These are phyloP conservation scores for Inga laurina DNA, from an alignment of 306 rosid genomes.

Conservation along the genomic window DNA sequence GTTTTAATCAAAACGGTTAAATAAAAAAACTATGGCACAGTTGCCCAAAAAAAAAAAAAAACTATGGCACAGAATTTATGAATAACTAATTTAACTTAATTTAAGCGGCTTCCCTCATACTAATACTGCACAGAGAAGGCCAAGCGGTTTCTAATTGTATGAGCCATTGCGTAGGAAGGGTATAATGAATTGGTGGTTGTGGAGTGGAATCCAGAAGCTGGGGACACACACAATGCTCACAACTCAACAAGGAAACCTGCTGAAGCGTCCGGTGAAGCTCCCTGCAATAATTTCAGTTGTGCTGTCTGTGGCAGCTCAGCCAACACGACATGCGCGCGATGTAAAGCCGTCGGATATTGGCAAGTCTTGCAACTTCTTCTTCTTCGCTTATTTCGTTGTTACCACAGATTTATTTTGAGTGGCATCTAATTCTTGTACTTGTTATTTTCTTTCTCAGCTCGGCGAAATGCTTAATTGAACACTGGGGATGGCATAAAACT, in stretches of 20 bases:
- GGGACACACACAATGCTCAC: no score
- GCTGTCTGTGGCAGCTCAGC: conserved; percentile 33
- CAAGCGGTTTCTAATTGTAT: not conserved
- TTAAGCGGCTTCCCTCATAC: no score
- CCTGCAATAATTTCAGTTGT: conserved; percentile 8
- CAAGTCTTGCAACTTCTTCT: conserved; percentile 1
- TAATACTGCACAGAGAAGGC: not conserved
- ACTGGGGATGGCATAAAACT: conserved; percentile 45
- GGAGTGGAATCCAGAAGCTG: conserved; percentile 9
- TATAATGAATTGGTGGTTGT: not conserved
- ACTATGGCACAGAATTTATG: no score
- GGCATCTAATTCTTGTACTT: not conserved
- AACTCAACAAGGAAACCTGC: not conserved
- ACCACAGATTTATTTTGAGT: no score
- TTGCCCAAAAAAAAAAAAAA: no score
- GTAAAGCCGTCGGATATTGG: conserved; percentile 43
- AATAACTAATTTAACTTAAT: no score
- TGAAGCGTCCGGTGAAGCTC: not conserved
- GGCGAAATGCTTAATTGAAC: conserved; percentile 33
- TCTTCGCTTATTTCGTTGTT: not conserved
- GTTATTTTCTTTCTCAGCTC: conserved; percentile 30
- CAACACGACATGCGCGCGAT: conserved; percentile 38
- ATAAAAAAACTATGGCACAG: no score
- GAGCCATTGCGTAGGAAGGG: conserved; percentile 24
- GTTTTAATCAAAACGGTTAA: no score